Evolutionary conservation across 768 basidiomycete genomes (phyloP).

Genomic region (Cystobasidium onofrii): DNA sequence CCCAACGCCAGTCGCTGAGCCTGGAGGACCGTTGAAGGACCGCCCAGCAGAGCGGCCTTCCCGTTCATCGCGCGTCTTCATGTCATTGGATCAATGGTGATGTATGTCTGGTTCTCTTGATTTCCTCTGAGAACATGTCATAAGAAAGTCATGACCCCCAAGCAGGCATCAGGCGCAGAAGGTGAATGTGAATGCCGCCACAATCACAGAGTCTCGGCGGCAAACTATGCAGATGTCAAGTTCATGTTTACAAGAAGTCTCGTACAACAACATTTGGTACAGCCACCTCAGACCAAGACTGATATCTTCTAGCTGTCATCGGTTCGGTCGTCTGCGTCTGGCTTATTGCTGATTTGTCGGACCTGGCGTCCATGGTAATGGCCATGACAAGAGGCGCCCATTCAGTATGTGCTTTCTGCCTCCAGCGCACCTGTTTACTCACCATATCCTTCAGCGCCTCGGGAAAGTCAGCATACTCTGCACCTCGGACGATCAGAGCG

Average conservation of each 20-base stretch:
- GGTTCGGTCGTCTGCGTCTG: background rate
- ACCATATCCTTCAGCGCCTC: constrained; percentile 27
- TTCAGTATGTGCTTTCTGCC: background rate
- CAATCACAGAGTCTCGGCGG: too few species aligned
- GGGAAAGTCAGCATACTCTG: constrained; percentile 27
- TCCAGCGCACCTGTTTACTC: too few species aligned
- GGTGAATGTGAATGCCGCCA: too few species aligned
- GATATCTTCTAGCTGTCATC: background rate
- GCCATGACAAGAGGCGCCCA: background rate
- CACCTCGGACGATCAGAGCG: constrained; percentile 18
- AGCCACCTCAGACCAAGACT: background rate
- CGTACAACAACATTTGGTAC: background rate
- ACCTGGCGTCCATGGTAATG: background rate
- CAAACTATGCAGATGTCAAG: too few species aligned
- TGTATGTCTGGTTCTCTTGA: too few species aligned
- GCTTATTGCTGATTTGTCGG: constrained; percentile 6
- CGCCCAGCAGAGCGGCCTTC: background rate
- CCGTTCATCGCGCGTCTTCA: constrained; percentile 5
- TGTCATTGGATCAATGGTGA: background rate
- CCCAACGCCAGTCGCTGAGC: background rate
- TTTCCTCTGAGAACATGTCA: too few species aligned
- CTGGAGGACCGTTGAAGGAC: background rate
- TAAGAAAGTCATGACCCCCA: too few species aligned
- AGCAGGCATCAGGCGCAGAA: too few species aligned
- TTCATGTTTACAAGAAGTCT: background rate